phyloP scores from a whole-genome alignment of 2,329 filamentous ascomycete genomes.

The Fusarium cicatricum region DNA sequence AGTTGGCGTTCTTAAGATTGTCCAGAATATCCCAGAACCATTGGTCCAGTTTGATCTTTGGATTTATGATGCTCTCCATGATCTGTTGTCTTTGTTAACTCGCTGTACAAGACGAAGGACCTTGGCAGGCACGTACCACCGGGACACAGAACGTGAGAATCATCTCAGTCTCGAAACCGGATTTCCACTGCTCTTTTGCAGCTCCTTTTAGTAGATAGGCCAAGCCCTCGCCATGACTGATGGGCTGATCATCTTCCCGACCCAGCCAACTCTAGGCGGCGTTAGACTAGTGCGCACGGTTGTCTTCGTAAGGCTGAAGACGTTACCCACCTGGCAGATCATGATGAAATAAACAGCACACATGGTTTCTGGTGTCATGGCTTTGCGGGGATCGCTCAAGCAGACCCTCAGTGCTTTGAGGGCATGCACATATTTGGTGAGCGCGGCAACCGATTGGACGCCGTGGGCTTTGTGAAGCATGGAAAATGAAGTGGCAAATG shows the following conservation, averaged over 20 bases:
- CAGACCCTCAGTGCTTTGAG: slow-evolving; percentile 40
- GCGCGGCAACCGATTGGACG: slow-evolving; percentile 30
- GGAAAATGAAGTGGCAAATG: slow-evolving; percentile 41
- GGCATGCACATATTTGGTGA: slow-evolving; percentile 45
- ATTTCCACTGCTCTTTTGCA: slow-evolving; percentile 34
- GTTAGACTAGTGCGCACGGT: not conserved
- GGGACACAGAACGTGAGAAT: slow-evolving; percentile 44
- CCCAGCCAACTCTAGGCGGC: slow-evolving; percentile 44
- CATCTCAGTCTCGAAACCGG: slow-evolving; percentile 42
- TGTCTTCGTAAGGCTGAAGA: not conserved
- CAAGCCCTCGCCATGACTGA: slow-evolving; percentile 46
- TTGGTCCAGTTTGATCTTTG: slow-evolving; percentile 23
- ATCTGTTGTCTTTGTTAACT: slow-evolving; percentile 31
- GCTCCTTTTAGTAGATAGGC: slow-evolving; percentile 44
- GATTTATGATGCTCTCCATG: slow-evolving; percentile 44
- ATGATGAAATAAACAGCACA: slow-evolving; percentile 50
- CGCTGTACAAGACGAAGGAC: accelerated
- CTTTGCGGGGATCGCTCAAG: slow-evolving; percentile 41
- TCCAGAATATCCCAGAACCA: slow-evolving; percentile 38
- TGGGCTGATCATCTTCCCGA: slow-evolving; percentile 33
- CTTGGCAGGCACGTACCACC: slow-evolving; percentile 40
- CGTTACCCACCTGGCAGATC: slow-evolving; percentile 45
- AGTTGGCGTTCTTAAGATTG: slow-evolving; percentile 21
- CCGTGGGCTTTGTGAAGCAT: slow-evolving; percentile 30
- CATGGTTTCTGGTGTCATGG: slow-evolving; percentile 45